phyloP scores from a whole-genome alignment of 352 stramenopile genomes.

The Phytophthora pisi region DNA sequence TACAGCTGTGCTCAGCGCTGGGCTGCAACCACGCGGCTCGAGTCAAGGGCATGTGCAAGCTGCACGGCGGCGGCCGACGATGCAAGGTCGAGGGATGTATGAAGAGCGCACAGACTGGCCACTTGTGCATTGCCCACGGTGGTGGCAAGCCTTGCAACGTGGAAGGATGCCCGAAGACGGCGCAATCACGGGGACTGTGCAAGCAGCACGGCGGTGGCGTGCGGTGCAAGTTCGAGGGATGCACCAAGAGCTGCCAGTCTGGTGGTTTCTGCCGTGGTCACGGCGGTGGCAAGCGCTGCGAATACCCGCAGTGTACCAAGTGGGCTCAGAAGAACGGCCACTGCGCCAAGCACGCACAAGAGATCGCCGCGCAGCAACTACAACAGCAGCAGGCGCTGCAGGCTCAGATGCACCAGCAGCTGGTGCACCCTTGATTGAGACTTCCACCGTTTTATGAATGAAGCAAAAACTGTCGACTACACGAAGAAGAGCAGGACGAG shows the following conservation, averaged over 20 bases:
- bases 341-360: conserved; percentile 87
- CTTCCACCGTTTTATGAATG: conserved; percentile 15
- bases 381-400: conserved; percentile 53
- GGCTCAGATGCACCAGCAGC: conserved; percentile 44
- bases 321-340: conserved; percentile 89
- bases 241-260: conserved; percentile 88
- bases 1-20: conserved; percentile 76
- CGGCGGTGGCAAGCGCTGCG: conserved; percentile 84
- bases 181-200: conserved; percentile 83
- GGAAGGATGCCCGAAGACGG: conserved; percentile 85
- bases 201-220: conserved; percentile 87
- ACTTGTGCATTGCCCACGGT: conserved; percentile 86
- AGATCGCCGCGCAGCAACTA: conserved; percentile 67
- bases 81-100: conserved; percentile 90
- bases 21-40: conserved; percentile 81
- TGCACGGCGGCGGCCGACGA: conserved; percentile 75
- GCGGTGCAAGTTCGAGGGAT: conserved; percentile 87
- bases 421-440: conserved; percentile 42
- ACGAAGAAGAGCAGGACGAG: conserved; percentile 5
- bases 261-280: conserved; percentile 85
- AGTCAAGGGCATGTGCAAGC: conserved; percentile 88
- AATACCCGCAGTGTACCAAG: conserved; percentile 86
- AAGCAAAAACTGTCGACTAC: conserved; percentile 24
- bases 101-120: conserved; percentile 86
- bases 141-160: conserved; percentile 86